phyloP scores from a whole-genome alignment of 805 yeast species.

The Starmerella sp. region DNA sequence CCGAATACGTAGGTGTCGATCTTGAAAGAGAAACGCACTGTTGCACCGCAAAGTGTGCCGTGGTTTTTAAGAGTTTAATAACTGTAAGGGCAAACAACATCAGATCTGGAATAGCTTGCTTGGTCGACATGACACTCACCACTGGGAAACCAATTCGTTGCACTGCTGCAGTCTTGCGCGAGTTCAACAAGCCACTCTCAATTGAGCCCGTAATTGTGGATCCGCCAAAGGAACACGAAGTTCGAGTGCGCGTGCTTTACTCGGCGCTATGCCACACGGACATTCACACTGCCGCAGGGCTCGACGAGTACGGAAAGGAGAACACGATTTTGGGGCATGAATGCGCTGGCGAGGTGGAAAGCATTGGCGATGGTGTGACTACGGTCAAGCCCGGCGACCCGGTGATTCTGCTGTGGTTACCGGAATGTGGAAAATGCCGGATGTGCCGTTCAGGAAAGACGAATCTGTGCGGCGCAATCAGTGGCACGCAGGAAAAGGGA shows the following conservation, averaged over 20 bases:
- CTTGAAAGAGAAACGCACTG: too few relatives aligned
- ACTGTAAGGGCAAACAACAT: not conserved
- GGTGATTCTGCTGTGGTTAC: conserved; percentile 89
- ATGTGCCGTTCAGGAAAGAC: conserved; percentile 93
- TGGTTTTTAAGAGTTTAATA: not conserved
- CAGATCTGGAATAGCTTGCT: too few relatives aligned
- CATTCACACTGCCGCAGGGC: conserved; percentile 89
- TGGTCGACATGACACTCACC: not conserved
- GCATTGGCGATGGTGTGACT: conserved; percentile 88
- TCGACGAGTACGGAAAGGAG: conserved; percentile 93
- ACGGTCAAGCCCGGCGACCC: conserved; percentile 85
- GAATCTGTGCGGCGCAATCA: conserved; percentile 86
- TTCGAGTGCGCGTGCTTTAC: conserved; percentile 72
- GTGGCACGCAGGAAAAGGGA: conserved; percentile 97
- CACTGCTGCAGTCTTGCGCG: conserved; percentile 97
- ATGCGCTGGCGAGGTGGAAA: conserved; percentile 95
- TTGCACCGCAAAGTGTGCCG: not conserved
- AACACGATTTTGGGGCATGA: conserved; percentile 94
- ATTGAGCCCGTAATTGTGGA: conserved; percentile 83
- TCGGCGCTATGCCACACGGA: conserved; percentile 99
- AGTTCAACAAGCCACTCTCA: conserved; percentile 61
- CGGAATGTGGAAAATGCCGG: conserved; percentile 92
- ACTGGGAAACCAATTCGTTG: conserved; percentile 47
- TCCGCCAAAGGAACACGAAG: conserved; percentile 96
- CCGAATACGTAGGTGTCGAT: too few relatives aligned